Evolutionary conservation across 148 eudicot species (phyloP).

Genomic region (Vaccinium darrowii): DNA sequence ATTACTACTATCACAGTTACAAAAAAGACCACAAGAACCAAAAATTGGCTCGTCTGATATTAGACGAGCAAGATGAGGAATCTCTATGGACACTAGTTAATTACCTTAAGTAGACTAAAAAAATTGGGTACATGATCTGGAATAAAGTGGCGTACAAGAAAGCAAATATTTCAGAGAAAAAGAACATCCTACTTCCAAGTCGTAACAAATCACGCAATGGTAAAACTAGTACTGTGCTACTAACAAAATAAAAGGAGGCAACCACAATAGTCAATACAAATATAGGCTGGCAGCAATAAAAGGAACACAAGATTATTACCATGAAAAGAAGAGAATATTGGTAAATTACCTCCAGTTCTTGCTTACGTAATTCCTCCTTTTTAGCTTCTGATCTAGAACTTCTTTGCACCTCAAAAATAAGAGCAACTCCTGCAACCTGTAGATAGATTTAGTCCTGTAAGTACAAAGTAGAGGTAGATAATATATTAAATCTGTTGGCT

Average conservation of each 20-base stretch:
- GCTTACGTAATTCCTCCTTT: constrained; percentile 71
- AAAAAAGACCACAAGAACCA: neutral
- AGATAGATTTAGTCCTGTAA: constrained; percentile 15
- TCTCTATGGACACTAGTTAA: neutral
- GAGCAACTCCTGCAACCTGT: constrained; percentile 83
- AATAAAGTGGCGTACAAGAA: neutral
- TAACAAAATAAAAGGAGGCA: neutral
- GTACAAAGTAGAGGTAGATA: constrained; percentile 6
- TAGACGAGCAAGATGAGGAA: neutral
- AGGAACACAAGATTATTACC: neutral
- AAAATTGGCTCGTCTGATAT: neutral
- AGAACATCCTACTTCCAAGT: neutral
- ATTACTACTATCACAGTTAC: neutral
- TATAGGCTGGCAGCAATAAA: neutral
- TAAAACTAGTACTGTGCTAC: neutral
- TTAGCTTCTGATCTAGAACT: constrained; percentile 79
- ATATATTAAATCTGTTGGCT: neutral
- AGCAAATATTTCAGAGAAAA: neutral
- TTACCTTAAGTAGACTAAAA: neutral
- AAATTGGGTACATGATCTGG: neutral
- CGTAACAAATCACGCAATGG: neutral
- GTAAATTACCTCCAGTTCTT: constrained; percentile 72
- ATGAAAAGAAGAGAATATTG: neutral
- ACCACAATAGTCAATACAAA: neutral
- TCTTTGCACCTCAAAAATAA: constrained; percentile 86